Evolutionary conservation across 495 filamentous ascomycete genomes (phyloP).

Genomic region (Aspergillus taichungensis): DNA sequence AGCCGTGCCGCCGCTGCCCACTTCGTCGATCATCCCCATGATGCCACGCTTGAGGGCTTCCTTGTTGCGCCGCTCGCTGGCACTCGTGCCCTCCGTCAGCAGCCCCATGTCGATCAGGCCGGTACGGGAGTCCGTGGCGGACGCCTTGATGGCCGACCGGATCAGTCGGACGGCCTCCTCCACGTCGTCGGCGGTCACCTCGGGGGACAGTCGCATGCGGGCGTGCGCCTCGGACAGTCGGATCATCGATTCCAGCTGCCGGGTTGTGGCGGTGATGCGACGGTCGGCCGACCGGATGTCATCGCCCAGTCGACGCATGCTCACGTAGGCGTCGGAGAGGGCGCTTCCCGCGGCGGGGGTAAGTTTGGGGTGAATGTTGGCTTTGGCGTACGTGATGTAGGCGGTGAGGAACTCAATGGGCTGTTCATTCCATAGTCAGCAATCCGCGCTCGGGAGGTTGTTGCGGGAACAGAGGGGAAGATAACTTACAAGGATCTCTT

Average conservation of each 20-base stretch:
- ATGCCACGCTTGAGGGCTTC: constrained; percentile 79
- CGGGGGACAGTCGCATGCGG: constrained; percentile 78
- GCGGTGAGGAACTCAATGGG: constrained; percentile 91
- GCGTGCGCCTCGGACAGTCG: constrained; percentile 93
- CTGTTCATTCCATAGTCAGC: constrained; percentile 28
- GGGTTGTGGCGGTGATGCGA: constrained; percentile 92
- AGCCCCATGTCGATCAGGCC: constrained; percentile 96
- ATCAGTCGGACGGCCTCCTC: constrained; percentile 88
- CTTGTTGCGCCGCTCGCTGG: constrained; percentile 69
- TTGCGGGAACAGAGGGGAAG: background rate
- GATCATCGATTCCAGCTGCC: constrained; percentile 96
- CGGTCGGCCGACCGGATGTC: constrained; percentile 90
- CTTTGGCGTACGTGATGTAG: constrained; percentile 95
- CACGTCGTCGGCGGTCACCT: constrained; percentile 76
- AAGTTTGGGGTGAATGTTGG: constrained; percentile 73
- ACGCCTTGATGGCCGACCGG: constrained; percentile 89
- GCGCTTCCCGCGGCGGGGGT: constrained; percentile 67
- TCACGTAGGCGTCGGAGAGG: constrained; percentile 81
- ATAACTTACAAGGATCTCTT: constrained; percentile 69
- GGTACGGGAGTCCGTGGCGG: constrained; percentile 83
- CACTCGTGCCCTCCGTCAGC: constrained; percentile 82
- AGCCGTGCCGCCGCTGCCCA: constrained; percentile 51
- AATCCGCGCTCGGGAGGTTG: background rate
- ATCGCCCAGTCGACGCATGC: constrained; percentile 91
- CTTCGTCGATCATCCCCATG: constrained; percentile 65